These are phyloP conservation scores for Vigna nakashimae DNA, from an alignment of 306 rosid genomes.

Conservation along the genomic window DNA sequence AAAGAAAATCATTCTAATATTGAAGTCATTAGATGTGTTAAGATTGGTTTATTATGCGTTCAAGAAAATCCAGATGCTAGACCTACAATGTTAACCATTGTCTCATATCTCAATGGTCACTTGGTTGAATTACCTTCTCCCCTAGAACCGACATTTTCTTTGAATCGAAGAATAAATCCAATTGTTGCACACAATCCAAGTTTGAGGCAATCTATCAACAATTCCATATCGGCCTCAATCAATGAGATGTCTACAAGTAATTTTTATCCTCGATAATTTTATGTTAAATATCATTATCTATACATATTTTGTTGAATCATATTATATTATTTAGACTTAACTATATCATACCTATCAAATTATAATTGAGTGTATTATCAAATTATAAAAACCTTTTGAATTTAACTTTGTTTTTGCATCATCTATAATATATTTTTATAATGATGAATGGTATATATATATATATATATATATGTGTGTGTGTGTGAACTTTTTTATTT, in stretches of 20 bases:
- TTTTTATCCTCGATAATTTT: not conserved
- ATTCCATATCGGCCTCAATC: not conserved
- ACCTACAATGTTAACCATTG: slow-evolving; percentile 1
- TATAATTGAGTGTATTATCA: not conserved
- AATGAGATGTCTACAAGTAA: not conserved
- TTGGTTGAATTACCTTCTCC: not conserved
- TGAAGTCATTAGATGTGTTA: not conserved
- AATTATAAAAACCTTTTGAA: not conserved
- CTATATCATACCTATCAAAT: not conserved
- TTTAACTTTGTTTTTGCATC: too few species aligned
- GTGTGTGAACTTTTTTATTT: too few species aligned
- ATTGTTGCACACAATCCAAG: not conserved
- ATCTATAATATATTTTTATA: too few species aligned
- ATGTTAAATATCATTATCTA: not conserved
- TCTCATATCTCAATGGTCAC: not conserved
- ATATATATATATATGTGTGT: too few species aligned
- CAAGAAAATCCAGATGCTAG: not conserved
- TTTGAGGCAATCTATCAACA: not conserved
- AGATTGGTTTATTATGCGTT: slow-evolving; percentile 6
- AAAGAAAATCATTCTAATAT: not conserved
- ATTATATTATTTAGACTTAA: not conserved
- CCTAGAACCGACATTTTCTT: not conserved
- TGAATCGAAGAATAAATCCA: not conserved
- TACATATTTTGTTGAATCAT: not conserved
- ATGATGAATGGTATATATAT: too few species aligned